A percentile compares a stretch with the other conserved stretches of the same genome.
These are phyloP conservation scores for Yarrowia hollandica DNA, from an alignment of 805 yeast genomes.

Conservation along the genomic window DNA sequence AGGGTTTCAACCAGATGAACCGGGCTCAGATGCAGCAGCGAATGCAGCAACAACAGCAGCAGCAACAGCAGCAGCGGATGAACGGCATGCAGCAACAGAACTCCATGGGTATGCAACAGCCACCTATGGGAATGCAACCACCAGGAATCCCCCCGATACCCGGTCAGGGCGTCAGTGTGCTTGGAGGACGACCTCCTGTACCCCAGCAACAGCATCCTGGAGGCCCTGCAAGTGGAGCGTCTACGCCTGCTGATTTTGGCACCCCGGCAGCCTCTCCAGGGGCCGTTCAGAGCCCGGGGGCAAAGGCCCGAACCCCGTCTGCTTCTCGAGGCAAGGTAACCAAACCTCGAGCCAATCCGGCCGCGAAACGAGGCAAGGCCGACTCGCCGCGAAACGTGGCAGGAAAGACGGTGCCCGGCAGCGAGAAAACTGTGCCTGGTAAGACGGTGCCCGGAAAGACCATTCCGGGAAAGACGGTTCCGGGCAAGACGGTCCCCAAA, in stretches of 20 bases:
- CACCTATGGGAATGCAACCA: constrained; percentile 20
- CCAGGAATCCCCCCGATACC: constrained; percentile 29
- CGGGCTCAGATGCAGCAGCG: constrained; percentile 29
- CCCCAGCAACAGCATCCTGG: constrained; percentile 6
- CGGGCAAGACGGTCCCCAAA: constrained; percentile 21
- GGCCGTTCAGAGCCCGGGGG: constrained; percentile 7
- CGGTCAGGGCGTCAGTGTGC: constrained; percentile 9
- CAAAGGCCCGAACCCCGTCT: not conserved
- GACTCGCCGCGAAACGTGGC: constrained; percentile 23
- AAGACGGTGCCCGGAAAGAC: constrained; percentile 12
- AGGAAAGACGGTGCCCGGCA: constrained; percentile 20
- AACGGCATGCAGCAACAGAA: constrained; percentile 34
- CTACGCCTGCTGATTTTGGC: constrained; percentile 1
- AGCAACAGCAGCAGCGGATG: constrained; percentile 37
- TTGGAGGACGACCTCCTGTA: constrained; percentile 7
- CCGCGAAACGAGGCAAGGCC: constrained; percentile 5
- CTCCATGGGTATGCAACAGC: constrained; percentile 28
- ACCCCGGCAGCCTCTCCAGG: constrained; percentile 11
- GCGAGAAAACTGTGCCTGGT: constrained; percentile 21
- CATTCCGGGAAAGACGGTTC: constrained; percentile 11
- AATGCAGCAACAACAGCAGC: constrained; percentile 33
- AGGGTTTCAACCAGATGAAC: constrained; percentile 29
- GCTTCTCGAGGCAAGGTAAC: constrained; percentile 3
- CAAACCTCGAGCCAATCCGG: constrained; percentile 10
- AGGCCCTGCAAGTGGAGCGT: not conserved